phyloP scores from a whole-genome alignment of 2,329 filamentous ascomycete genomes.

The Colletotrichum gloeosporioides region DNA sequence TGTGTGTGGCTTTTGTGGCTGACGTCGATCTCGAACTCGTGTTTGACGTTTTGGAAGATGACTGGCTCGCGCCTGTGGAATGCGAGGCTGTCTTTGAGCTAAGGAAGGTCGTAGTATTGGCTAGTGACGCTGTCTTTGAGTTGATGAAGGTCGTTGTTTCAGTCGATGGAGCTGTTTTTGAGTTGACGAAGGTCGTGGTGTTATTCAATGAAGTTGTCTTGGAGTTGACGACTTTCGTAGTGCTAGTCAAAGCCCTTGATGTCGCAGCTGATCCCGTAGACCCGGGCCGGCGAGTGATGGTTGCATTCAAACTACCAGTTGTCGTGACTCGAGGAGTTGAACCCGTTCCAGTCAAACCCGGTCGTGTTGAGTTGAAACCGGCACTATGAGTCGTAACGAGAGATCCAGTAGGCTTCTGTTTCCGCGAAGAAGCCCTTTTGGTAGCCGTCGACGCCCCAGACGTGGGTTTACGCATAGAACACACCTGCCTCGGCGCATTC shows the following conservation, averaged over 20 bases:
- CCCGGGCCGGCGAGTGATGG: neutral
- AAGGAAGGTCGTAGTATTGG: neutral
- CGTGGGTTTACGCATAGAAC: neutral
- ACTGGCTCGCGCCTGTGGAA: neutral
- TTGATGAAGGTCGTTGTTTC: neutral
- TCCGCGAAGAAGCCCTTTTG: neutral
- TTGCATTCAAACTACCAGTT: neutral
- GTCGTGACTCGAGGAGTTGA: neutral
- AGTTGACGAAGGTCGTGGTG: neutral
- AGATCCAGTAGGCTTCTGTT: neutral
- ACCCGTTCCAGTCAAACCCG: neutral
- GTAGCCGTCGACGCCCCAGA: neutral
- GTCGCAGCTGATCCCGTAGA: neutral
- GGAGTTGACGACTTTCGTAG: neutral
- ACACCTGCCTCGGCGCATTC: neutral
- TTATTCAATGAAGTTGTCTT: neutral
- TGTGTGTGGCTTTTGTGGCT: neutral
- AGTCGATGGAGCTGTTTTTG: neutral
- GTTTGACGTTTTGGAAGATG: neutral
- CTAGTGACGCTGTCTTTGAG: neutral
- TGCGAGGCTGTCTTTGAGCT: neutral
- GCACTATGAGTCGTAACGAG: neutral
- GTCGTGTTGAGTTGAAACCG: neutral
- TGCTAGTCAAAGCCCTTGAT: neutral
- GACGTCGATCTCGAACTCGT: neutral